Percentiles rank a stretch among this genome's conserved stretches.
These are phyloP conservation scores for Pichia phayaonensis DNA, from an alignment of 805 yeast genomes.

Conservation along the genomic window DNA sequence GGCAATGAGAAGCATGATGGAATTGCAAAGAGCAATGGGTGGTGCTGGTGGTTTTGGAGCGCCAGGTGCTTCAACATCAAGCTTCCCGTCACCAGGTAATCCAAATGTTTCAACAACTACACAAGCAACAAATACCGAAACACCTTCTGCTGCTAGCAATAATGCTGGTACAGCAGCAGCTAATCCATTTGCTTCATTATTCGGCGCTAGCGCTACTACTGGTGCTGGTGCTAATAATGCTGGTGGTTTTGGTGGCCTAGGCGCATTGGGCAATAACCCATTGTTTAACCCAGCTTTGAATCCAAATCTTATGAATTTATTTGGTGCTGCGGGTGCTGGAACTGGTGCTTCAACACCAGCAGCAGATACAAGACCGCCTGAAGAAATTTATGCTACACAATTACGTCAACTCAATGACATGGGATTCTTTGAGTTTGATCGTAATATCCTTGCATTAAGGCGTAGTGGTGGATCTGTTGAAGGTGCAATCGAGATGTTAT, in stretches of 20 bases:
- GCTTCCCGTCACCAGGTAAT: conserved; percentile 47
- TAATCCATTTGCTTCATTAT: conserved; percentile 39
- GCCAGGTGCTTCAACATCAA: conserved; percentile 21
- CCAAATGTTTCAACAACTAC: conserved; percentile 15
- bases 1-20: conserved; percentile 74
- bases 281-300: conserved; percentile 36
- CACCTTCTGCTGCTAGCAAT: conserved; percentile 13
- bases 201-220: conserved; percentile 20
- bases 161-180: conserved; percentile 29
- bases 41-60: conserved; percentile 22
- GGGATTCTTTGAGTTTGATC: conserved; percentile 87
- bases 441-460: conserved; percentile 85
- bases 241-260: conserved; percentile 13
- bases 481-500: conserved; percentile 86
- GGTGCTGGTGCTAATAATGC: conserved; percentile 22
- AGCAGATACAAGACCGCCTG: conserved; percentile 71
- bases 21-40: conserved; percentile 51
- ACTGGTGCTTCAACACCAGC: conserved; percentile 50
- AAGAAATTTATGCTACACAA: conserved; percentile 66
- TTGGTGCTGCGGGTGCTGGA: conserved; percentile 44
- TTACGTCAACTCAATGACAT: conserved; percentile 71
- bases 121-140: conserved; percentile 7
- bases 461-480: conserved; percentile 96
- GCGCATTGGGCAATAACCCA: conserved; percentile 17
- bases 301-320: conserved; percentile 39